Evolutionary conservation across 371 early-diverging fungal species (phyloP).

Genomic region (Mucor saturninus): DNA sequence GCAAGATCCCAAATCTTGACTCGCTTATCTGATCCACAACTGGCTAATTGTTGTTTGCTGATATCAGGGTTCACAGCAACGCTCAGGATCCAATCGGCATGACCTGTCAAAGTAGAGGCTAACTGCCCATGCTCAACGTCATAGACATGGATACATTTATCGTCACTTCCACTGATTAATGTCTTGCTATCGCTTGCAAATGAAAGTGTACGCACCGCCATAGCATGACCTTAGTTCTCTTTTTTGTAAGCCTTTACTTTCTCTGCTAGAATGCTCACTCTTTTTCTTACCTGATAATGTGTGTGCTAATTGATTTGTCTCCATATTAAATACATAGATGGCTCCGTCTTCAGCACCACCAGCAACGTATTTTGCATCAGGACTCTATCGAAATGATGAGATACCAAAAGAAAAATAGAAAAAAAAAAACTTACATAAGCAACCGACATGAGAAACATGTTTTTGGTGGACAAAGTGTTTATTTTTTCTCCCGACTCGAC

Average conservation of each 20-base stretch:
- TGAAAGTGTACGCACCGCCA: constrained; percentile 73
- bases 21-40: constrained; percentile 75
- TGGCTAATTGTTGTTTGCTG: constrained; percentile 74
- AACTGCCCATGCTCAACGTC: constrained; percentile 82
- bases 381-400: constrained; percentile 56
- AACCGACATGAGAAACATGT: constrained; percentile 77
- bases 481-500: constrained; percentile 70
- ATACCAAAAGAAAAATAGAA: neutral
- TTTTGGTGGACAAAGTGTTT: constrained; percentile 65
- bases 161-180: constrained; percentile 79
- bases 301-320: constrained; percentile 70
- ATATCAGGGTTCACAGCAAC: constrained; percentile 70
- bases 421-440: constrained; percentile 67
- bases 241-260: constrained; percentile 19
- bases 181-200: constrained; percentile 78
- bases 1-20: constrained; percentile 85
- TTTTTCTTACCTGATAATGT: constrained; percentile 61
- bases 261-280: neutral
- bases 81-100: constrained; percentile 77
- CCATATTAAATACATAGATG: constrained; percentile 74
- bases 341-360: constrained; percentile 80
- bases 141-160: constrained; percentile 81
- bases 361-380: constrained; percentile 78
- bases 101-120: constrained; percentile 76
- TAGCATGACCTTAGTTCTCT: constrained; percentile 66